phyloP scores from a whole-genome alignment of 148 eudicot species.

The Rheum nobile region DNA sequence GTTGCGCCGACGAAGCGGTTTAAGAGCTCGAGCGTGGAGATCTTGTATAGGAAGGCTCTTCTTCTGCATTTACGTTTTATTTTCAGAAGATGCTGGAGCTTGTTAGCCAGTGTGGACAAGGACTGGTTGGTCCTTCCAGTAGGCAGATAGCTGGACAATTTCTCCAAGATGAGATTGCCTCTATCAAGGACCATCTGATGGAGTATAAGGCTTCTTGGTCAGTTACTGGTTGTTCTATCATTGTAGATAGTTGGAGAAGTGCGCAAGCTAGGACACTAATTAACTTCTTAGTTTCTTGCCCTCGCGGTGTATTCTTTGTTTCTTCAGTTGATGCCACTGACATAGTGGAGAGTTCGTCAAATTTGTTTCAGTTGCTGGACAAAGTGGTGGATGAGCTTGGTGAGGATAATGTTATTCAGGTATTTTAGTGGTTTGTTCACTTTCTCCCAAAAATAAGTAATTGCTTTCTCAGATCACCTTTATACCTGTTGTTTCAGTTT shows the following conservation, averaged over 20 bases:
- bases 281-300: constrained; percentile 79
- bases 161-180: constrained; percentile 64
- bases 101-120: constrained; percentile 80
- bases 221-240: constrained; percentile 82
- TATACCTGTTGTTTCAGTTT: not conserved
- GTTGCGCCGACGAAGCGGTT: too few relatives aligned
- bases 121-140: constrained; percentile 61
- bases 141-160: constrained; percentile 50
- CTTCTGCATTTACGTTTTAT: too few relatives aligned
- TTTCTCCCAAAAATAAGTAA: not conserved
- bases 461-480: not conserved
- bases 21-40: too few relatives aligned
- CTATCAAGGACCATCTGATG: constrained; percentile 46
- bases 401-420: constrained; percentile 92
- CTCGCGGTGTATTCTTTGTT: constrained; percentile 80
- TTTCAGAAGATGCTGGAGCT: constrained; percentile 86
- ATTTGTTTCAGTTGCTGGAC: constrained; percentile 66
- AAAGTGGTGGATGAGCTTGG: constrained; percentile 84
- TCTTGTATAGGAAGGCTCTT: too few relatives aligned
- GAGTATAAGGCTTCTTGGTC: constrained; percentile 87
- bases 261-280: constrained; percentile 50
- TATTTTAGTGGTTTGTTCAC: constrained; percentile 16
- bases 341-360: constrained; percentile 46
- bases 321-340: constrained; percentile 74
- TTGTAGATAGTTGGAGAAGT: constrained; percentile 93